These are phyloP conservation scores for Tagetes erecta DNA, from an alignment of 129 eudicot species.

Conservation along the genomic window DNA sequence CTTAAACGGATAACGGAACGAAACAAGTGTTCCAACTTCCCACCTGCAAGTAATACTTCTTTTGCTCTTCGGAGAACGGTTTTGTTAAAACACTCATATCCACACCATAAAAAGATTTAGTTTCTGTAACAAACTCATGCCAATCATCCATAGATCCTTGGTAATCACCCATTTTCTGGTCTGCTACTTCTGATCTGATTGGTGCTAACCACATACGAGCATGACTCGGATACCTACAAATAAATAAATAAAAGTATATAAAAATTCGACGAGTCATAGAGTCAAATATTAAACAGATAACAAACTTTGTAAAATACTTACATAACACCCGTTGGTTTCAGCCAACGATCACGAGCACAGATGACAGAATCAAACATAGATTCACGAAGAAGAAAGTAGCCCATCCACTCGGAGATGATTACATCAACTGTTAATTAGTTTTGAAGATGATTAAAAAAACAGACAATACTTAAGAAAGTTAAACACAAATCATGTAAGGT, in stretches of 20 bases:
- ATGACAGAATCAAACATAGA: slow-evolving; percentile 98
- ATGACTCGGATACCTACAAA: slow-evolving; percentile 93
- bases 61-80: slow-evolving; percentile 73
- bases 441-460: neutral
- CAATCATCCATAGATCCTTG: slow-evolving; percentile 88
- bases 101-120: slow-evolving; percentile 75
- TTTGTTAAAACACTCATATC: slow-evolving; percentile 81
- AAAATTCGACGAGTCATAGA: neutral
- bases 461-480: neutral
- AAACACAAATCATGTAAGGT: neutral
- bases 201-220: slow-evolving; percentile 99
- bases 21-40: slow-evolving; percentile 25
- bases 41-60: slow-evolving; percentile 83
- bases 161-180: slow-evolving; percentile 68
- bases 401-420: slow-evolving; percentile 99
- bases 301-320: slow-evolving; percentile 37
- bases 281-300: neutral
- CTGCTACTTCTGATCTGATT: slow-evolving; percentile 69
- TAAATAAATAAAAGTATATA: neutral
- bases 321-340: slow-evolving; percentile 93
- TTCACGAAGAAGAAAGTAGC: slow-evolving; percentile 98
- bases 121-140: slow-evolving; percentile 64
- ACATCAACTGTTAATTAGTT: slow-evolving; percentile 72
- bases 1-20: neutral
- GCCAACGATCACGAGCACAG: slow-evolving; percentile 96